A percentile compares a stretch with the other conserved stretches of the same genome.
These are phyloP conservation scores for Sclerotinia nivalis DNA, from an alignment of 2,329 filamentous ascomycete genomes.

Conservation along the genomic window DNA sequence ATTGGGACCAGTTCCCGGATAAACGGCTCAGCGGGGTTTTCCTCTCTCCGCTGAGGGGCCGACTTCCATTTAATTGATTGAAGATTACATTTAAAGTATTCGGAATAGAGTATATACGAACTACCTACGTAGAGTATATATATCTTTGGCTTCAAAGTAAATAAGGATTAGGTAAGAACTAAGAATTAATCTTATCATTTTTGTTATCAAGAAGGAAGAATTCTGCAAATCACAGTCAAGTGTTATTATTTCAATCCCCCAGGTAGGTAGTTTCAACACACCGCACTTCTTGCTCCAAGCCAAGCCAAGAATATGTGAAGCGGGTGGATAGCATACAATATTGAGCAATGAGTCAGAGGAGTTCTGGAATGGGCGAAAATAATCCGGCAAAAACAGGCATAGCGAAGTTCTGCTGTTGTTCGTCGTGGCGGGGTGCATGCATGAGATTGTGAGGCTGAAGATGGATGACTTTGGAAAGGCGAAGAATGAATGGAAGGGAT, in stretches of 20 bases:
- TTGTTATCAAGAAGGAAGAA: too few relatives aligned
- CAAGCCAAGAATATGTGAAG: not conserved
- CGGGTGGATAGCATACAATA: not conserved
- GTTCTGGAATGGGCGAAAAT: too few relatives aligned
- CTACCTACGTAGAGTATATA: too few relatives aligned
- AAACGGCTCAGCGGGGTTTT: constrained; percentile 2
- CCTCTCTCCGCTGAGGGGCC: not conserved
- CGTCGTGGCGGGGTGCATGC: constrained; percentile 8
- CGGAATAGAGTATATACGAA: too few relatives aligned
- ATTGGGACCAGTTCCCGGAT: not conserved
- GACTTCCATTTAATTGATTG: not conserved
- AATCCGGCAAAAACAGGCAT: not conserved
- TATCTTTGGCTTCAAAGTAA: too few relatives aligned
- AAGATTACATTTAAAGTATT: not conserved
- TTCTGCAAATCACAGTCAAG: too few relatives aligned
- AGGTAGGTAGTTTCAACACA: too few relatives aligned
- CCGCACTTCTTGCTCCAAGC: not conserved
- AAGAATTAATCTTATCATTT: too few relatives aligned
- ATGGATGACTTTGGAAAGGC: not conserved
- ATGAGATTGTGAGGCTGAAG: constrained; percentile 1
- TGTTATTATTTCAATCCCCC: too few relatives aligned
- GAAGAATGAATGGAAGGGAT: not conserved
- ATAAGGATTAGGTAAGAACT: too few relatives aligned
- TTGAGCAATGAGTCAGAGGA: not conserved
- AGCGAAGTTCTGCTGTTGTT: not conserved